Percentiles rank a stretch among this genome's conserved stretches.
Evolutionary conservation across 306 rosid genomes (phyloP).

Genomic region (Lotus japonicus): DNA sequence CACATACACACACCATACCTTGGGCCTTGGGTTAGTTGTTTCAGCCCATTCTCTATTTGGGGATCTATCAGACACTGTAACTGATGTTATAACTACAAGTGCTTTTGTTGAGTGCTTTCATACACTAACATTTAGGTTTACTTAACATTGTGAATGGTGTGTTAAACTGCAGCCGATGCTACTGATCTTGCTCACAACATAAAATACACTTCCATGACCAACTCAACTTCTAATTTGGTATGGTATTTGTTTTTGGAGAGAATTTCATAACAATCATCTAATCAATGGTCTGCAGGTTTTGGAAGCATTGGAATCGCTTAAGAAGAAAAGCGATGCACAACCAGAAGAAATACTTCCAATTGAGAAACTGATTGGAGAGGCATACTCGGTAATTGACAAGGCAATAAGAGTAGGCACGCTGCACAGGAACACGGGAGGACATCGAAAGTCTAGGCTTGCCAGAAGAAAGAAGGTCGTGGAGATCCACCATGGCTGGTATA

Average conservation of each 20-base stretch:
- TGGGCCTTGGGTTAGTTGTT: no score
- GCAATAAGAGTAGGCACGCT: constrained; percentile 88
- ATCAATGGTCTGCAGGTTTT: constrained; percentile 53
- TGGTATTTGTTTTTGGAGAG: neutral
- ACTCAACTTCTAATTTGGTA: no score
- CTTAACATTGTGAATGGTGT: neutral
- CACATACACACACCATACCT: no score
- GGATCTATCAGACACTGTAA: neutral
- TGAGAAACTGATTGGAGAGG: constrained; percentile 91
- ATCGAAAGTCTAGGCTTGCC: constrained; percentile 87
- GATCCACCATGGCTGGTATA: constrained; percentile 94
- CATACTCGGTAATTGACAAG: constrained; percentile 86
- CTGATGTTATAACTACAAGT: neutral
- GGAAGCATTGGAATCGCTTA: constrained; percentile 74
- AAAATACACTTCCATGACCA: neutral
- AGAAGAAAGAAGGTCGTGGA: constrained; percentile 87
- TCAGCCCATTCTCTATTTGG: no score
- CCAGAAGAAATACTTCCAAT: constrained; percentile 64
- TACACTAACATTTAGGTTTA: neutral
- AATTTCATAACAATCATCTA: neutral
- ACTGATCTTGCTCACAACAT: neutral
- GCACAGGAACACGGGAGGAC: constrained; percentile 87
- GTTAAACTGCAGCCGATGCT: neutral
- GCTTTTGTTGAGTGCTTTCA: neutral
- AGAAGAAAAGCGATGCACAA: constrained; percentile 69